Percentiles rank a stretch among this genome's conserved stretches.
Evolutionary conservation across 441 rosid species (phyloP).

Genomic region (Populus hybrid): DNA sequence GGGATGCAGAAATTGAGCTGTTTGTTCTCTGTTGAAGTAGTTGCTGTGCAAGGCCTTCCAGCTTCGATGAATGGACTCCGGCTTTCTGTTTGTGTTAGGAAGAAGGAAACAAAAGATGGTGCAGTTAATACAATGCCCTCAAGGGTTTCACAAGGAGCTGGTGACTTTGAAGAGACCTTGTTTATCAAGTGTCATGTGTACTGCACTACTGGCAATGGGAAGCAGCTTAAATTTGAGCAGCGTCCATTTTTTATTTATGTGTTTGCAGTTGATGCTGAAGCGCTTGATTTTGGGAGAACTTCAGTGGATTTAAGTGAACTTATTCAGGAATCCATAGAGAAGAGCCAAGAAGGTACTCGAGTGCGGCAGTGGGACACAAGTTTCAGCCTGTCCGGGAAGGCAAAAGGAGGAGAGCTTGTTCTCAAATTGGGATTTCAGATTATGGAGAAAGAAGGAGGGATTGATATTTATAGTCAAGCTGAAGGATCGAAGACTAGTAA

Average conservation of each 20-base stretch:
- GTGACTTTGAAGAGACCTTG: slow-evolving; percentile 90
- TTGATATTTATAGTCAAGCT: slow-evolving; percentile 66
- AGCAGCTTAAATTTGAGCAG: slow-evolving; percentile 63
- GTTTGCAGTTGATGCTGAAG: slow-evolving; percentile 78
- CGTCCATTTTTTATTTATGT: slow-evolving; percentile 71
- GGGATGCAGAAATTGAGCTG: slow-evolving; percentile 90
- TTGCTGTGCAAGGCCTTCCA: slow-evolving; percentile 76
- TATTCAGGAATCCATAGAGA: slow-evolving; percentile 78
- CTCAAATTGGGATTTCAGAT: slow-evolving; percentile 82
- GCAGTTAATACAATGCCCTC: slow-evolving; percentile 93
- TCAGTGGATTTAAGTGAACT: slow-evolving; percentile 64
- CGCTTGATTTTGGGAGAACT: slow-evolving; percentile 74
- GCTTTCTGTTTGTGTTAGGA: slow-evolving; percentile 76
- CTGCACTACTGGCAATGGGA: slow-evolving; percentile 50
- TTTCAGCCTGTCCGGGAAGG: slow-evolving; percentile 81
- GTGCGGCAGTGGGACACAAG: slow-evolving; percentile 88
- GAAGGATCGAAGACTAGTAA: slow-evolving; percentile 47
- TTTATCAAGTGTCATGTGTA: slow-evolving; percentile 80
- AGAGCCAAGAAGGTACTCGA: slow-evolving; percentile 66
- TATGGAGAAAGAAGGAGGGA: slow-evolving; percentile 93
- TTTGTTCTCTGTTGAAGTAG: slow-evolving; percentile 82
- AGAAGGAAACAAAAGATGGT: slow-evolving; percentile 78
- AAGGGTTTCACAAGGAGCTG: slow-evolving; percentile 77
- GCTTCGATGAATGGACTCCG: slow-evolving; percentile 93
- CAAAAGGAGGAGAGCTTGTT: slow-evolving; percentile 83